Evolutionary conservation across 2,329 filamentous ascomycete species (phyloP), one percentile per base, ranked within the genome.

Genomic region (Aspergillus persii): DNA sequence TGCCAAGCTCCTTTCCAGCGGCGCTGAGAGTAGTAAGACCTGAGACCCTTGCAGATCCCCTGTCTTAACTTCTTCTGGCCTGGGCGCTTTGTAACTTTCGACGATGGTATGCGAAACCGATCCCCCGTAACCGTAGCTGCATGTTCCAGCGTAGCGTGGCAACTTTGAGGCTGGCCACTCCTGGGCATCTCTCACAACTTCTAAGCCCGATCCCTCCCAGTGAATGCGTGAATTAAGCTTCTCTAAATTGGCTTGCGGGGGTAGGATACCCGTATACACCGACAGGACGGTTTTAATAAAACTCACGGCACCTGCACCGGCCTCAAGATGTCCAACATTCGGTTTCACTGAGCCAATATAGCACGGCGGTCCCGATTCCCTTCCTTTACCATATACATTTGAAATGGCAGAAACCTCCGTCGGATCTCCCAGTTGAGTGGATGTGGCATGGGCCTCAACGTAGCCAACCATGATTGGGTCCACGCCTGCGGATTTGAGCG

Each of bases 81-180:
- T 2, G 3, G 48, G 6, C 7, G 18, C 54, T 58, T 56, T 26
- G 66, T 57, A 58, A n/a, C n/a, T n/a, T 12, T 74, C 71, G 36
- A 76, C 66, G 15, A 75, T 55, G 7, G 68, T 70, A 51, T 75
- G 73, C 1, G 73, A 73, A 5, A 75, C 72, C 2, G 72, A 74
- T 2, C 73, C 73, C 5, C 73, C 69, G 44, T 74, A 75, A 4
- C 72, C 73, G 52, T 74, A 74, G 3, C 70, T 72, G 60, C 68
- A 69, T 18, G 75, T 63, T 12, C 66, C 71, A 15, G 73, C 68
- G 8, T 71, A 61, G 2, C 69, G 66, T 1, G 61, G 60, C 0
- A 53, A 44, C 18, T 59, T 53, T 0, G 59, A 36, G 8, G 63
- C 48, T 0, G 56, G 31, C 71, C 70, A 73, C 11, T 60, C 50